Base-by-base conservation (phyloP, 495 filamentous ascomycete genomes). In the Penicillium bialowiezense region DNA sequence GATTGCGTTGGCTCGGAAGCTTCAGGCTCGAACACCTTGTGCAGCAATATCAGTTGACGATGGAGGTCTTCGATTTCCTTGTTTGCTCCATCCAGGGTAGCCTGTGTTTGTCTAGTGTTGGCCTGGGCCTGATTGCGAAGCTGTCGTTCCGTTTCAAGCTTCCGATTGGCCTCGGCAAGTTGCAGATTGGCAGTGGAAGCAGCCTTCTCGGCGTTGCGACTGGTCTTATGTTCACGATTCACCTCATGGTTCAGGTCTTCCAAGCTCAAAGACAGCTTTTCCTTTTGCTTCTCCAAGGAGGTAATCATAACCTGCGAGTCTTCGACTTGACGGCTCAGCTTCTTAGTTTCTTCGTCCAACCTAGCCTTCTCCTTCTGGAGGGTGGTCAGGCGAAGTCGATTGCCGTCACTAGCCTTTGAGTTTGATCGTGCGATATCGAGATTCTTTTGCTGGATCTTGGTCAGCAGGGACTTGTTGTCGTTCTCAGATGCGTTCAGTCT, bases 391-490 rank as follows among this genome's bases (percentile, higher is more conserved):
- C 90, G 85, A n/a, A 84, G 78, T 15, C 91, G 83, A 36, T 92
- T 89, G 47, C 81, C 87, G 48, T 98, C 93, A 45, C 81, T 89
- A 21, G 89, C 93, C 48, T 83, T 84, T 3, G 92, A 95, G 51
- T 81, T 89, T 4, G 93, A 92, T 33, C 95, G 79, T 23, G 91
- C 92, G 62, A 98, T 93, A 62, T 98, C 93, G 7, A 98, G 82
- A 36, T 95, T 95, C 77, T 98, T 98, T 59, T 97, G 92, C 56
- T 98, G 93, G 9, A 98, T 77, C 67, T 97, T 97, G 63, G 96
- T 98, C 39, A 97, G 77, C 0, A 98, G 74, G 29, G 91, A 84
- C n/a, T 89, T 85, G 58, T 97, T 97, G 69, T 97, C 93, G 59
- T 97, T 97, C 59, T 98, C 93, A 0, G 93, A 97, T 23, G 93